Evolutionary conservation across 306 rosid genomes (phyloP), one percentile per base, ranked within the genome.

Genomic region (Cicer bijugum): DNA sequence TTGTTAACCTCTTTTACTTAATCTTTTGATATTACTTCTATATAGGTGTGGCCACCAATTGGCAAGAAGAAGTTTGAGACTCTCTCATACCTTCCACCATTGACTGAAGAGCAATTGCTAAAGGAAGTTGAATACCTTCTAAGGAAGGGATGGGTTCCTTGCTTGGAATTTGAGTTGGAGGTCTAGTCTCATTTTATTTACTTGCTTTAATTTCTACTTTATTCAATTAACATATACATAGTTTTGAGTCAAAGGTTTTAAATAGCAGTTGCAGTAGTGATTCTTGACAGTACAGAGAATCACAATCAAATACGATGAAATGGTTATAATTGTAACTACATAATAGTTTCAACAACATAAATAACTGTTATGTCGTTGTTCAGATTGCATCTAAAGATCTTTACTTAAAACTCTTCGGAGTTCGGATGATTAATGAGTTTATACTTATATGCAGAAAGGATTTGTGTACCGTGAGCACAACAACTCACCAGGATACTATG

Each of bases 1-100:
- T 50, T 60, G 53, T 6, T 71, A 53, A 71, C 69, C 57, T 3
- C 12, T 50, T 48, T 33, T 6, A 42, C 12, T 12, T 6, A 59
- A 59, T 33, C 3, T 59, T 28, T 28, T 28, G 33, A 28, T 28
- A 28, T 28, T 3, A 28, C 33, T 3, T 3, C 33, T 3, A 28
- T 28, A 11, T 1, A 93, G 97, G 97, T 90, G 84, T 93, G 98
- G 97, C 96, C 97, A 2, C 67, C 97, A 66, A 0, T 44, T n/a
- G 92, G 90, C 2, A 0, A 9, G 82, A 83, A 80, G 96, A 89
- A 90, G 82, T 91, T 81, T 12, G 97, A 93, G 96, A 91, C 97
- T n/a, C 88, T 93, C 7, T 91, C 98, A 1, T 91, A 91, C 86
- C 80, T 93, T 0, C 97, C 92, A 37, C 66, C 67, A 1, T 80